Percentiles rank a stretch among this genome's conserved stretches.
Evolutionary conservation across 139 green algal species (phyloP).

Genomic region (Picochlorum sp.): DNA sequence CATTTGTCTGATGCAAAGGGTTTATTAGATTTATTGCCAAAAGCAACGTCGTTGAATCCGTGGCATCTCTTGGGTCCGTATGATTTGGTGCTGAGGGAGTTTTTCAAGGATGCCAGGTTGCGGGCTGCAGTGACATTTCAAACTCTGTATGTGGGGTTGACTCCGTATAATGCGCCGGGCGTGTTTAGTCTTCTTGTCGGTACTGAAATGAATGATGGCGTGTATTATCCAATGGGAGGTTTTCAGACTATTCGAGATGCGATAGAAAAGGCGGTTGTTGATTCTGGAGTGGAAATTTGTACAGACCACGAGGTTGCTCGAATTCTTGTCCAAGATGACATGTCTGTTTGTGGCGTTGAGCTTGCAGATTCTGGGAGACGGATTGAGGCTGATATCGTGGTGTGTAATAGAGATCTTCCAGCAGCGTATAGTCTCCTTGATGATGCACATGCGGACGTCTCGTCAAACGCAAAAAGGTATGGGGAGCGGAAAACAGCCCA

Average conservation of each 20-base stretch:
- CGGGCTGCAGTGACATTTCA: conserved; percentile 68
- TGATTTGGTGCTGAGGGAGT: conserved; percentile 41
- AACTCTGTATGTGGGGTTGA: conserved; percentile 80
- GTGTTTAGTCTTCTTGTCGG: conserved; percentile 75
- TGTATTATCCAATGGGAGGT: conserved; percentile 72
- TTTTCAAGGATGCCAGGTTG: conserved; percentile 58
- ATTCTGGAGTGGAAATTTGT: conserved; percentile 38
- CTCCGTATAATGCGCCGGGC: conserved; percentile 66
- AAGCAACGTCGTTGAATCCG: conserved; percentile 46
- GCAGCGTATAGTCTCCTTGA: conserved; percentile 43
- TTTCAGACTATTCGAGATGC: conserved; percentile 57
- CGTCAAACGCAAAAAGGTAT: conserved; percentile 1
- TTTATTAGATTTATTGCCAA: conserved; percentile 42
- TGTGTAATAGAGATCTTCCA: conserved; percentile 60
- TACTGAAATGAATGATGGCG: conserved; percentile 80
- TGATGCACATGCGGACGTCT: background rate
- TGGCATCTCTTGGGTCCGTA: conserved; percentile 60
- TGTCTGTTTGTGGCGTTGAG: conserved; percentile 42
- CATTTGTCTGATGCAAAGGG: conserved; percentile 38
- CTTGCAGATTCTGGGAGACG: conserved; percentile 33
- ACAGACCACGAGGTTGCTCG: conserved; percentile 25
- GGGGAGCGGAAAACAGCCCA: conserved; percentile 3
- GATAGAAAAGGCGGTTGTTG: conserved; percentile 20
- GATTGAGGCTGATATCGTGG: conserved; percentile 52
- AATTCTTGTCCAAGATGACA: conserved; percentile 16